Conservation (phyloP, 129 eudicot species). For the Flaveria sonorensis region DNA sequence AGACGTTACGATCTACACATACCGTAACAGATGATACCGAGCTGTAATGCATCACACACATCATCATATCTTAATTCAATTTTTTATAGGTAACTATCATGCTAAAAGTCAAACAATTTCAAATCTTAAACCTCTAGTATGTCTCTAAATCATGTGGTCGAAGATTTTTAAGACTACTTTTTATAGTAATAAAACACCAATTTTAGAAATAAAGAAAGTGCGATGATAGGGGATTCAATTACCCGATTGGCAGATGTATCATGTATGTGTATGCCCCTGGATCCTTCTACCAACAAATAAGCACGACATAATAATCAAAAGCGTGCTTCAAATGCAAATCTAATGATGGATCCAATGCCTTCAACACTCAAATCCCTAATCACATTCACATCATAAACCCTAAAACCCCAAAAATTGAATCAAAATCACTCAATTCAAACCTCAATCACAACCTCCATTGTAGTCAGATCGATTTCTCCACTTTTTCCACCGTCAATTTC, state of each 20-base stretch:
- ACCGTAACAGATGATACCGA: no score
- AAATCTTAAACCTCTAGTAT: no score
- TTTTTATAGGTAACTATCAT: no score
- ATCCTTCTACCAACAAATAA: conserved; percentile 25
- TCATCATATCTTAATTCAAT: no score
- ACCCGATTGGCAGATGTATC: background rate
- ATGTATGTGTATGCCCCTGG: background rate
- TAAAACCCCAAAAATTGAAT: conserved; percentile 5
- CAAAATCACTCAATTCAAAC: background rate
- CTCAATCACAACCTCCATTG: conserved; percentile 10
- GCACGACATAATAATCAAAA: conserved; percentile 31
- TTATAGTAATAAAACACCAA: background rate
- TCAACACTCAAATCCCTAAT: conserved; percentile 28
- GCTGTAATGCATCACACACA: no score
- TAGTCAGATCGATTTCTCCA: conserved; percentile 1
- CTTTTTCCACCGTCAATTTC: background rate
- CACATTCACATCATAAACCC: conserved; percentile 23
- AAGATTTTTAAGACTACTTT: no score
- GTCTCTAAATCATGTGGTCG: no score
- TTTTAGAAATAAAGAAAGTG: background rate
- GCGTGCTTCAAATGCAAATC: conserved; percentile 25
- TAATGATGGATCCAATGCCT: conserved; percentile 32
- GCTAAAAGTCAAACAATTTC: no score
- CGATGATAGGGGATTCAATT: background rate
- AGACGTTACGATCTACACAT: no score